These are phyloP conservation scores for Trifolium fragiferum DNA, from an alignment of 306 rosid species.

Conservation along the genomic window DNA sequence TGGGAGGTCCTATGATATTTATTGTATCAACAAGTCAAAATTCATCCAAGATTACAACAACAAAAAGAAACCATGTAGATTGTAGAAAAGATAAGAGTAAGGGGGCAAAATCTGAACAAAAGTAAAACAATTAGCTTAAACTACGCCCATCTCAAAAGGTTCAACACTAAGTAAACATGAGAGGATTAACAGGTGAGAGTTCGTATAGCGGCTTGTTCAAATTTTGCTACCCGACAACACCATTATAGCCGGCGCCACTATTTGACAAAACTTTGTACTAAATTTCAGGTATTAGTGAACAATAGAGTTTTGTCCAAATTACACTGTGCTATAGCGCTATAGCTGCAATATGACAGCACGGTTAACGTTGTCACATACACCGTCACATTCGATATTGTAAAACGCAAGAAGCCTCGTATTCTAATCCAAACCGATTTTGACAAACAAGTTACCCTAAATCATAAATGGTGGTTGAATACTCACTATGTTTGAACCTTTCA, in stretches of 20 bases:
- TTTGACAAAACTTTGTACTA: neutral
- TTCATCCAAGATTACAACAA: conserved; percentile 23
- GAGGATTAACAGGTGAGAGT: neutral
- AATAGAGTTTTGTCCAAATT: neutral
- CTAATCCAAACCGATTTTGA: conserved; percentile 10
- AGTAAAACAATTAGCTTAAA: conserved; percentile 32
- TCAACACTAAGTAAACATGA: conserved; percentile 24
- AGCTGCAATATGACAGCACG: neutral
- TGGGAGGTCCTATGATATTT: conserved; percentile 79
- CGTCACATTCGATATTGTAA: neutral
- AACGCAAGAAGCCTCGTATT: neutral
- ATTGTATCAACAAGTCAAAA: conserved; percentile 23
- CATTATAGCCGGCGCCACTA: neutral
- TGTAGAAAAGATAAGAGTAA: neutral
- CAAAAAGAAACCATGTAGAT: conserved; percentile 17
- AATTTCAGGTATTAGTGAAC: neutral
- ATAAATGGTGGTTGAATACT: conserved; percentile 47
- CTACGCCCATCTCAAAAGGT: conserved; percentile 7
- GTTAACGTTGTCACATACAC: conserved; percentile 15
- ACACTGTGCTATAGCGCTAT: neutral
- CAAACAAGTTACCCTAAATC: conserved; percentile 16
- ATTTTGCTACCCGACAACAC: neutral
- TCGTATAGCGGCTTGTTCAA: neutral
- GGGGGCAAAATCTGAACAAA: neutral
- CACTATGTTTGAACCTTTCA: conserved; percentile 95